A percentile compares a stretch with the other conserved stretches of the same genome.
These are phyloP conservation scores for Brassica incana DNA, from an alignment of 345 rosid species.

Conservation along the genomic window DNA sequence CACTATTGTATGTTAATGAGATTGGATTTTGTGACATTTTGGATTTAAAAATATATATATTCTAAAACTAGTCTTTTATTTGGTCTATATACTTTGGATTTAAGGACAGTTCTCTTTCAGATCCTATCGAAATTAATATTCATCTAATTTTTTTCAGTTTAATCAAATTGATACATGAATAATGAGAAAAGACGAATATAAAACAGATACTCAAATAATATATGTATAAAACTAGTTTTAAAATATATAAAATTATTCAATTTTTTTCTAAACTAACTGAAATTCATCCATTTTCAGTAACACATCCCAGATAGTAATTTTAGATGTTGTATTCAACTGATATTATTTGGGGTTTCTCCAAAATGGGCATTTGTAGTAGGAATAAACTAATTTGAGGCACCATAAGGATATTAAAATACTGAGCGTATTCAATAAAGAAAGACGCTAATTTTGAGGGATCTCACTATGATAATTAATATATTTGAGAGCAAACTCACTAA, in stretches of 20 bases:
- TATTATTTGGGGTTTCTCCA: neutral
- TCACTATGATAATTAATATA: neutral
- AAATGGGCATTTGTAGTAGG: neutral
- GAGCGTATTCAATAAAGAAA: neutral
- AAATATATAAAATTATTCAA: no score
- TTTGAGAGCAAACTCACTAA: slow-evolving; percentile 4
- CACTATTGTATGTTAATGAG: neutral
- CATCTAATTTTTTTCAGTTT: no score
- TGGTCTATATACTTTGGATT: neutral
- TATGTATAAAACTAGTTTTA: no score
- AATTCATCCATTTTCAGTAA: no score
- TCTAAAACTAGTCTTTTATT: neutral
- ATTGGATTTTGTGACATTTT: slow-evolving; percentile 11
- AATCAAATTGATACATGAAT: neutral
- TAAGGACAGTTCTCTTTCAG: neutral
- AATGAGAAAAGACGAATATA: neutral
- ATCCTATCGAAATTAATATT: no score
- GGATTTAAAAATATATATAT: neutral
- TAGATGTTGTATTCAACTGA: neutral
- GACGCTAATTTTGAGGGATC: neutral
- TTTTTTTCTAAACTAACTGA: no score
- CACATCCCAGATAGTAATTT: neutral
- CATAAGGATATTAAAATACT: neutral
- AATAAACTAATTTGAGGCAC: neutral
- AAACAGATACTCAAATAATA: no score